Conservation (phyloP, 1,139 yeast species). For the Scheffersomyces insectosa region DNA sequence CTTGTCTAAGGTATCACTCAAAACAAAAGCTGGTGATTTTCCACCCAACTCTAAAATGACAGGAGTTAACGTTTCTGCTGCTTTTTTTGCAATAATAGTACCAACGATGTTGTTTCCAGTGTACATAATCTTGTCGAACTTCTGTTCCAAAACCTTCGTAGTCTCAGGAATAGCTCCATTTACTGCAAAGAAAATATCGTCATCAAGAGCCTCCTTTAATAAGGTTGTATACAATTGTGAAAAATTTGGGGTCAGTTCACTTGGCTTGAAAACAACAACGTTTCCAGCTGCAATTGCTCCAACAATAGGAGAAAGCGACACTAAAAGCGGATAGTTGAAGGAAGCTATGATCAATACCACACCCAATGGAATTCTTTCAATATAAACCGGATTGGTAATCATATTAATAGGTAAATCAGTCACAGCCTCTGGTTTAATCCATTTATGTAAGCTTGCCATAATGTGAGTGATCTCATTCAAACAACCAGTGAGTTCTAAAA, state of each 20-base stretch:
- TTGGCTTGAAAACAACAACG: conserved; percentile 75
- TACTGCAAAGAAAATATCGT: conserved; percentile 59
- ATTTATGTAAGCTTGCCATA: conserved; percentile 58
- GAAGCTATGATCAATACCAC: conserved; percentile 77
- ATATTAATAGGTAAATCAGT: conserved; percentile 46
- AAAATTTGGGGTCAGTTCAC: conserved; percentile 71
- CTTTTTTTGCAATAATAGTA: conserved; percentile 71
- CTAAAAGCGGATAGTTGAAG: conserved; percentile 79
- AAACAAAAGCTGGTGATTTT: conserved; percentile 80
- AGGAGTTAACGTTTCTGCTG: conserved; percentile 85
- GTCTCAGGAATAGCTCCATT: conserved; percentile 78
- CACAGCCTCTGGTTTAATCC: conserved; percentile 59
- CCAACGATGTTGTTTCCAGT: conserved; percentile 86
- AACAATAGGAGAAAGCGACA: conserved; percentile 65
- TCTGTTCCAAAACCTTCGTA: conserved; percentile 60
- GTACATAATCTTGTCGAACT: conserved; percentile 81
- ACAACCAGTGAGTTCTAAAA: conserved; percentile 55
- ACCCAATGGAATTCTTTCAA: conserved; percentile 75
- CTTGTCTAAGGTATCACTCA: conserved; percentile 46
- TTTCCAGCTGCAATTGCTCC: conserved; percentile 92
- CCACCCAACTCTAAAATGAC: conserved; percentile 86
- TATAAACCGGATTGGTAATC: conserved; percentile 47
- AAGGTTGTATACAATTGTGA: conserved; percentile 56
- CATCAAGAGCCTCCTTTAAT: conserved; percentile 54
- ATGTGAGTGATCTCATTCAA: conserved; percentile 59